Conservation (phyloP, 805 yeast genomes). For the Kluyveromyces dobzhanskii region DNA sequence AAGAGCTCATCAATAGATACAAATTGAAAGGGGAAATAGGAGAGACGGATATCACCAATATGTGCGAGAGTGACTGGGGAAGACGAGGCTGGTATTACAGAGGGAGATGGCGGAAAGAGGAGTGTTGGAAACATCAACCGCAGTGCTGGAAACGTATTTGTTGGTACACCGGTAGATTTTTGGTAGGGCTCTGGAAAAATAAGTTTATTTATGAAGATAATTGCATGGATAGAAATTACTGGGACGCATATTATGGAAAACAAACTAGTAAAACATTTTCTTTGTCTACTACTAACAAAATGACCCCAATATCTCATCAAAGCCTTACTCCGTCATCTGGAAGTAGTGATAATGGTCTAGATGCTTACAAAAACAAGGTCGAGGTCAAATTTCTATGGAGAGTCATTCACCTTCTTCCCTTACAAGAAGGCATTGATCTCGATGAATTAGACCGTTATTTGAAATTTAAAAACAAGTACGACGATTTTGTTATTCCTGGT, state of each 20-base stretch:
- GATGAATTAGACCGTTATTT: conserved; percentile 23
- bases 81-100: conserved; percentile 28
- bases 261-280: not conserved
- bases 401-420: conserved; percentile 22
- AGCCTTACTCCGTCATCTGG: conserved; percentile 4
- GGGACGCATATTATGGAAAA: conserved; percentile 16
- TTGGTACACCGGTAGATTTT: conserved; percentile 21
- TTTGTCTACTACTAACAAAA: not conserved
- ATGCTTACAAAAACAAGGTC: conserved; percentile 5
- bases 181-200: conserved; percentile 11
- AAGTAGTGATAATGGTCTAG: conserved; percentile 3
- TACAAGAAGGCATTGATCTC: conserved; percentile 27
- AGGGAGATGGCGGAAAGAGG: conserved; percentile 15
- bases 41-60: conserved; percentile 16
- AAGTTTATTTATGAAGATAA: conserved; percentile 17
- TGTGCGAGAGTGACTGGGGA: conserved; percentile 21
- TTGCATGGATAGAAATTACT: conserved; percentile 19
- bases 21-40: conserved; percentile 19
- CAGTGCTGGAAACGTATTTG: conserved; percentile 15
- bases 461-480: conserved; percentile 11
- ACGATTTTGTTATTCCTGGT: conserved; percentile 21
- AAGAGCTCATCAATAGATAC: conserved; percentile 17
- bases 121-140: conserved; percentile 25
- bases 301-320: not conserved
- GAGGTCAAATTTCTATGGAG: conserved; percentile 22